Conservation (phyloP, 73 alveolate genomes). For the Breviolum minutum region DNA sequence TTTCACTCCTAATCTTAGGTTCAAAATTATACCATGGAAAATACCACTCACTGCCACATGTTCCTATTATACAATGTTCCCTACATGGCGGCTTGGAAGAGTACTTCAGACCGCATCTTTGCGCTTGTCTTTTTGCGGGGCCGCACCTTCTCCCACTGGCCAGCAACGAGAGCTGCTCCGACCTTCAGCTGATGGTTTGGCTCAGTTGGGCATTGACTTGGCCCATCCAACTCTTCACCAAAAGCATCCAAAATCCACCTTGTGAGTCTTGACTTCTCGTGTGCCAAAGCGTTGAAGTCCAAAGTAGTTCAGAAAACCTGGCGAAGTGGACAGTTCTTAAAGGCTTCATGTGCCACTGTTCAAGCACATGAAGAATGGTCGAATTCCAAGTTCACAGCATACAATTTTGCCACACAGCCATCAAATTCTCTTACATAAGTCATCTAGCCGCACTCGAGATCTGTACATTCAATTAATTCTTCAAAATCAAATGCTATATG, state of each 20-base stretch:
- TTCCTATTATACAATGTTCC: not conserved
- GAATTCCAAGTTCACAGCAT: not conserved
- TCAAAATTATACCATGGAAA: not conserved
- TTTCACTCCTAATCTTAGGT: not conserved
- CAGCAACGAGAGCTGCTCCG: slow-evolving; percentile 81
- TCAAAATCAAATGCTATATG: too few species aligned
- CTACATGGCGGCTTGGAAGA: not conserved
- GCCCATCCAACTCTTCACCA: not conserved
- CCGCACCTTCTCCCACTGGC: slow-evolving; percentile 37
- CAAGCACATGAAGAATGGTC: not conserved
- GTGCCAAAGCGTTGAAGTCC: slow-evolving; percentile 93
- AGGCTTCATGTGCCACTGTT: not conserved
- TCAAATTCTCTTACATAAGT: not conserved
- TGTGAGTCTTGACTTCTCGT: slow-evolving; percentile 68
- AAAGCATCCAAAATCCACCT: not conserved
- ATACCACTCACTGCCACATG: not conserved
- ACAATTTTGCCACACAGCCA: not conserved
- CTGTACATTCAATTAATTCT: too few species aligned
- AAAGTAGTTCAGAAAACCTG: slow-evolving; percentile 80
- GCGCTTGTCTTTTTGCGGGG: not conserved
- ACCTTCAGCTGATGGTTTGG: not conserved
- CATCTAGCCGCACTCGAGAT: too few species aligned
- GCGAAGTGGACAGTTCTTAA: not conserved
- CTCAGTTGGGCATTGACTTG: not conserved
- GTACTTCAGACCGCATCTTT: not conserved